These are phyloP conservation scores for Escovopsis weberi DNA, from an alignment of 2,329 filamentous ascomycete genomes.

Conservation along the genomic window DNA sequence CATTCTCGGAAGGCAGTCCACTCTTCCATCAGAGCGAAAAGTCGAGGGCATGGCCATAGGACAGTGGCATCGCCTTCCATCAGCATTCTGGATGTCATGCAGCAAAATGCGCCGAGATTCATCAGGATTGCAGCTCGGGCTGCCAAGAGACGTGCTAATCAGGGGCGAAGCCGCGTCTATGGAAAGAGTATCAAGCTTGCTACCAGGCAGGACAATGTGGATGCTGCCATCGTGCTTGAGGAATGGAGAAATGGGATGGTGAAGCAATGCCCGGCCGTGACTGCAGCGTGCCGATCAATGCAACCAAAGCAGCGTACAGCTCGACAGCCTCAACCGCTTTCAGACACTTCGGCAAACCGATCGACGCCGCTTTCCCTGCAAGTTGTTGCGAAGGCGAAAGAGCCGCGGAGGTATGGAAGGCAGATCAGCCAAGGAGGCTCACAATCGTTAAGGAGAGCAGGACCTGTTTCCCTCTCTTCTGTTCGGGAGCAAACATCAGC, in stretches of 20 bases:
- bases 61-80: slow-evolving; percentile 28
- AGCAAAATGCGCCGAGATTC: slow-evolving; percentile 38
- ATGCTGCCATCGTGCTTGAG: slow-evolving; percentile 36
- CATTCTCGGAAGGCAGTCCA: neutral
- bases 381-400: neutral
- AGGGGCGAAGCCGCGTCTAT: slow-evolving; percentile 40
- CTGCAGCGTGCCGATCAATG: slow-evolving; percentile 7
- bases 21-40: neutral
- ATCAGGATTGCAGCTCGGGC: slow-evolving; percentile 47
- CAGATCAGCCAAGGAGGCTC: slow-evolving; percentile 14
- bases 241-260: slow-evolving; percentile 43
- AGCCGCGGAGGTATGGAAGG: slow-evolving; percentile 16
- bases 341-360: slow-evolving; percentile 13
- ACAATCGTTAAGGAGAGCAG: slow-evolving; percentile 6
- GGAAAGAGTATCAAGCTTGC: slow-evolving; percentile 46
- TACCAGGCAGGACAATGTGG: slow-evolving; percentile 44
- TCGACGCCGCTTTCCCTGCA: neutral
- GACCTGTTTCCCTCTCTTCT: neutral
- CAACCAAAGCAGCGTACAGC: slow-evolving; percentile 6
- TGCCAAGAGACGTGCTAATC: slow-evolving; percentile 29
- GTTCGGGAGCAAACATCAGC: neutral
- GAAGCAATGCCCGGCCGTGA: slow-evolving; percentile 23
- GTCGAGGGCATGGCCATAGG: neutral
- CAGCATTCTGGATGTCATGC: slow-evolving; percentile 47
- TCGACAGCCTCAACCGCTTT: slow-evolving; percentile 6